These are phyloP conservation scores for Nitzschia palea DNA, from an alignment of 108 stramenopile genomes.

Conservation along the genomic window DNA sequence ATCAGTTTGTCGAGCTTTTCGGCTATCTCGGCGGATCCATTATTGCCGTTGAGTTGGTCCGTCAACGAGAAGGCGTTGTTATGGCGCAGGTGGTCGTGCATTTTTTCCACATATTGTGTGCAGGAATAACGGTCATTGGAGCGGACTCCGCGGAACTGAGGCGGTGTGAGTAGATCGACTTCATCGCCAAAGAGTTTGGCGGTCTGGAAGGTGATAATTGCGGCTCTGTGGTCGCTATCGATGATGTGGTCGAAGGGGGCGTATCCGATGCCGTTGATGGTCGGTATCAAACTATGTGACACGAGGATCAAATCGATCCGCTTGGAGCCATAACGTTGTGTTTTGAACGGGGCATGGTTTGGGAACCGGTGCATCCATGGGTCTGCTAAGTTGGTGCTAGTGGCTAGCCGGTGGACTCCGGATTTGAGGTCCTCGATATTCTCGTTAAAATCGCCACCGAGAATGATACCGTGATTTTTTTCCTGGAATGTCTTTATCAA, in stretches of 20 bases:
- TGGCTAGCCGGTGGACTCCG: not conserved
- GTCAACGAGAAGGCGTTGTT: not conserved
- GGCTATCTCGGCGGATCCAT: not conserved
- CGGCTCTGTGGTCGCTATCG: too few relatives aligned
- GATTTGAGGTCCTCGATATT: not conserved
- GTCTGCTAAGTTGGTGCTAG: not conserved
- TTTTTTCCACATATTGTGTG: not conserved
- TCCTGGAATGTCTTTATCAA: not conserved
- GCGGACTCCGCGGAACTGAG: not conserved
- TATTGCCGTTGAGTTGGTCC: not conserved
- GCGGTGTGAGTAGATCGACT: not conserved
- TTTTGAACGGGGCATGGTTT: not conserved
- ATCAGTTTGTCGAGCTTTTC: not conserved
- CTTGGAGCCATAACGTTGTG: too few relatives aligned
- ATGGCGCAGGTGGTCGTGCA: not conserved
- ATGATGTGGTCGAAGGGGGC: not conserved
- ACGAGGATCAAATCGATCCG: too few relatives aligned
- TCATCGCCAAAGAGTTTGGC: not conserved
- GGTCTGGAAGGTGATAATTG: not conserved
- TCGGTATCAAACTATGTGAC: not conserved
- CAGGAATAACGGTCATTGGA: not conserved
- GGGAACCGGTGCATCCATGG: not conserved
- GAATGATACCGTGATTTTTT: not conserved
- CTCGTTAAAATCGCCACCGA: conserved; percentile 1
- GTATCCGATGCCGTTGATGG: not conserved